Conservation (phyloP, 805 yeast genomes). For the Clavispora carvajalis region DNA sequence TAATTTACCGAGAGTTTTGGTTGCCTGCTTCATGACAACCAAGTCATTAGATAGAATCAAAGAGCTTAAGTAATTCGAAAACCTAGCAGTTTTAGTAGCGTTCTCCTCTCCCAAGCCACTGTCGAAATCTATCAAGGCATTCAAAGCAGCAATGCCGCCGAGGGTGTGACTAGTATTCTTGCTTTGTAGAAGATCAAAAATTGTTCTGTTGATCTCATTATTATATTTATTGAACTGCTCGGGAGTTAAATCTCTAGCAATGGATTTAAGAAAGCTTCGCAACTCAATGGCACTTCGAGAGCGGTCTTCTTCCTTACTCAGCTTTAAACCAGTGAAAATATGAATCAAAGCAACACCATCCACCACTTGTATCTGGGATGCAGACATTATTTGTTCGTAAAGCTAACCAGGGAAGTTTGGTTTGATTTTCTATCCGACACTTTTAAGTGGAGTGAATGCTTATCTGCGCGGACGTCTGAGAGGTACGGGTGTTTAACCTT, state of each 20-base stretch:
- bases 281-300: constrained; percentile 64
- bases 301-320: constrained; percentile 38
- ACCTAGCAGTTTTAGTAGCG: constrained; percentile 82
- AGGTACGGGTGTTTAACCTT: constrained; percentile 9
- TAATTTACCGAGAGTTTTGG: constrained; percentile 79
- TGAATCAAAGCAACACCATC: constrained; percentile 49
- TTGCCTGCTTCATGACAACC: constrained; percentile 82
- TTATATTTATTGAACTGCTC: constrained; percentile 80
- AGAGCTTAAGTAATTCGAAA: constrained; percentile 81
- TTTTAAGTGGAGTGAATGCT: neutral
- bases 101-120: constrained; percentile 71
- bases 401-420: neutral
- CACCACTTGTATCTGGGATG: constrained; percentile 15
- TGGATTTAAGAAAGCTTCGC: constrained; percentile 59
- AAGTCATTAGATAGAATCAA: constrained; percentile 78
- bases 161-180: constrained; percentile 65
- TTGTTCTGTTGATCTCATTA: constrained; percentile 79
- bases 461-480: neutral
- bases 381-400: constrained; percentile 6
- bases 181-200: constrained; percentile 79
- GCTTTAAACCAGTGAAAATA: constrained; percentile 48
- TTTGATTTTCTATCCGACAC: neutral
- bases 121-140: constrained; percentile 78
- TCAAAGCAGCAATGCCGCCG: constrained; percentile 90
- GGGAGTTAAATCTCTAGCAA: constrained; percentile 74